Evolutionary conservation across 495 filamentous ascomycete species (phyloP).

Genomic region (Astrocystis sublimbata): DNA sequence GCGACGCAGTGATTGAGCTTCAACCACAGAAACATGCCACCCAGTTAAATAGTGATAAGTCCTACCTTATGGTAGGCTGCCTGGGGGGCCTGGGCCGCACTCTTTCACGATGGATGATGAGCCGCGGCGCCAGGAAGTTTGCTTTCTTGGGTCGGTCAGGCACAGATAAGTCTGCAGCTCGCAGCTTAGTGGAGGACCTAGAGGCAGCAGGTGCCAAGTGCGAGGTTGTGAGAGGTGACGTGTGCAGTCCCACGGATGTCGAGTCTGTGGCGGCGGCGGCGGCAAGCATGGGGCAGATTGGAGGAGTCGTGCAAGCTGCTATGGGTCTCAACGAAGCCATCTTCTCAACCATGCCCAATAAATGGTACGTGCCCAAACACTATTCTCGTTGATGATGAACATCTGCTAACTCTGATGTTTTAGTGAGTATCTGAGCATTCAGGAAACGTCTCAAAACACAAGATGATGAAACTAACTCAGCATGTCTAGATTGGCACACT

Average conservation of each 20-base stretch:
- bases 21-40: constrained; percentile 5
- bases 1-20: background rate
- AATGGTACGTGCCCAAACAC: no score
- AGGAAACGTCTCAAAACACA: no score
- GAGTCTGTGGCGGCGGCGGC: background rate
- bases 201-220: constrained; percentile 21
- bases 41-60: constrained; percentile 30
- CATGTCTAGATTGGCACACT: constrained; percentile 37
- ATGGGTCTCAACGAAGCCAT: constrained; percentile 48
- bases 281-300: constrained; percentile 15
- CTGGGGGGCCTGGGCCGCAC: constrained; percentile 62
- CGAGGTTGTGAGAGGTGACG: constrained; percentile 28
- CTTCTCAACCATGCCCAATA: constrained; percentile 43
- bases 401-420: no score
- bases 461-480: no score
- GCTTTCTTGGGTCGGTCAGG: constrained; percentile 53
- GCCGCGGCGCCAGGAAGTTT: constrained; percentile 54
- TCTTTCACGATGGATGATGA: constrained; percentile 57
- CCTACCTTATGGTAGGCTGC: constrained; percentile 59
- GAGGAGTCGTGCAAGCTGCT: constrained; percentile 34
- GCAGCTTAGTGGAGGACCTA: constrained; percentile 36
- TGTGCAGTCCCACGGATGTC: constrained; percentile 8
- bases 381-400: no score
- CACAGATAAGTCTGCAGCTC: constrained; percentile 20
- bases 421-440: no score